Evolutionary conservation across 306 rosid genomes (phyloP), one percentile per base, ranked within the genome.

Genomic region (Boehmeria nivea): DNA sequence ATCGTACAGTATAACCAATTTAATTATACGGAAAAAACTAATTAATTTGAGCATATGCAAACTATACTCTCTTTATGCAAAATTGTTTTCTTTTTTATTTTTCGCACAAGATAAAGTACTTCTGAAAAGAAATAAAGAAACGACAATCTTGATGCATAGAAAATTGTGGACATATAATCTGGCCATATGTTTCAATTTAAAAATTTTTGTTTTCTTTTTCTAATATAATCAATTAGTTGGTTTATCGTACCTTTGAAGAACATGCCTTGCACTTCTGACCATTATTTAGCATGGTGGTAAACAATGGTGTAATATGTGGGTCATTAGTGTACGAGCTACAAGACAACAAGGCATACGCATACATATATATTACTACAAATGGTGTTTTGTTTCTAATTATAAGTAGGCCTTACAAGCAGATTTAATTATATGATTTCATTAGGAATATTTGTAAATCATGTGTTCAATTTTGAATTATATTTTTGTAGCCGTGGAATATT

Each of bases 271-370:
- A 50, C 55, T 24, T 25, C 36, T 3, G 12, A 50, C 55, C 55
- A 50, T 14, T 25, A 2, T 19, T 16, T 45, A 45, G 5, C 46
- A 22, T 45, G 33, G 26, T 48, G 27, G 28, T 51, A 14, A 24
- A 17, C 36, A 34, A 6, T 21, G 31, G 46, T 37, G 52, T 59
- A 15, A 28, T 31, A 31, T 31, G 36, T 63, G 60, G 68, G 53
- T 17, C 60, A 63, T 52, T 18, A 15, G 4, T 42, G 17, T 40
- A 26, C 40, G 31, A 63, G 36, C 2, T 31, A 31, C 36, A 31
- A 31, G 36, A 53, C 45, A 39, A 51, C 19, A 63, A 19, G 51
- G 36, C 8, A 31, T 31, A 52, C 52, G 43, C n/a, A 12, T 12
- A 11, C 40, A 38, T 11, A 50, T 18, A 25, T 12, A 16, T 6